phyloP scores from a whole-genome alignment of 2,329 filamentous ascomycete genomes.

The Cladophialophora exuberans region DNA sequence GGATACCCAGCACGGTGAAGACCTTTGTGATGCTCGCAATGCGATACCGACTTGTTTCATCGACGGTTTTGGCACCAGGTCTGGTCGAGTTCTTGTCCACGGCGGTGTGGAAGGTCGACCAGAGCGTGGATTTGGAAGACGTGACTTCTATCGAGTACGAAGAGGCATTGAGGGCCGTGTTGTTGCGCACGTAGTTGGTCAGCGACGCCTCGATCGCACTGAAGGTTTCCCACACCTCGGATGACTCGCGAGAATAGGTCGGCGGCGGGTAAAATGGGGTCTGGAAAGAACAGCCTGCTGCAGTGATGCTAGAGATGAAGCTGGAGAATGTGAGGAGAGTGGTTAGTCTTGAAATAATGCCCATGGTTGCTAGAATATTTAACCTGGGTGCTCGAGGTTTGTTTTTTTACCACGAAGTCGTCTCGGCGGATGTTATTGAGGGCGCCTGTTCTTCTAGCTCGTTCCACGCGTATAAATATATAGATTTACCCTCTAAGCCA shows the following conservation, averaged over 20 bases:
- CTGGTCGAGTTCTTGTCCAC: constrained; percentile 17
- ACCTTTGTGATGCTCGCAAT: constrained; percentile 37
- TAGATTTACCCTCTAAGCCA: too few relatives aligned
- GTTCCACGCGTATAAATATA: too few relatives aligned
- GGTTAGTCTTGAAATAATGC: not conserved
- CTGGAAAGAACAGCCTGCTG: constrained; percentile 19
- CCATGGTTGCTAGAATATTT: not conserved
- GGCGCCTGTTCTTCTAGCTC: too few relatives aligned
- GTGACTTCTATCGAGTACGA: constrained; percentile 34
- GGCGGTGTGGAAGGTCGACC: constrained; percentile 30
- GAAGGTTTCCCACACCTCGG: constrained; percentile 15
- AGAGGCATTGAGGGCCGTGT: constrained; percentile 23
- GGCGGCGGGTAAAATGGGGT: constrained; percentile 28
- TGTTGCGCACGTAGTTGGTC: not conserved
- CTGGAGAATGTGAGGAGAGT: not conserved
- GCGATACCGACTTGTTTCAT: constrained; percentile 33
- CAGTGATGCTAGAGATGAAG: not conserved
- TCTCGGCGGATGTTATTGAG: too few relatives aligned
- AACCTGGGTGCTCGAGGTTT: too few relatives aligned
- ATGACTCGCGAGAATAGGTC: constrained; percentile 4
- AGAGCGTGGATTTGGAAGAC: constrained; percentile 23
- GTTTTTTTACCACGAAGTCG: too few relatives aligned
- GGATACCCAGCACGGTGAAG: constrained; percentile 36
- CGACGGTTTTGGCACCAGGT: constrained; percentile 28
- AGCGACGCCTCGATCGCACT: constrained; percentile 9